A percentile compares a stretch with the other conserved stretches of the same genome.
These are phyloP conservation scores for Diutina scorzettiae DNA, from an alignment of 1,139 yeast species.

Conservation along the genomic window DNA sequence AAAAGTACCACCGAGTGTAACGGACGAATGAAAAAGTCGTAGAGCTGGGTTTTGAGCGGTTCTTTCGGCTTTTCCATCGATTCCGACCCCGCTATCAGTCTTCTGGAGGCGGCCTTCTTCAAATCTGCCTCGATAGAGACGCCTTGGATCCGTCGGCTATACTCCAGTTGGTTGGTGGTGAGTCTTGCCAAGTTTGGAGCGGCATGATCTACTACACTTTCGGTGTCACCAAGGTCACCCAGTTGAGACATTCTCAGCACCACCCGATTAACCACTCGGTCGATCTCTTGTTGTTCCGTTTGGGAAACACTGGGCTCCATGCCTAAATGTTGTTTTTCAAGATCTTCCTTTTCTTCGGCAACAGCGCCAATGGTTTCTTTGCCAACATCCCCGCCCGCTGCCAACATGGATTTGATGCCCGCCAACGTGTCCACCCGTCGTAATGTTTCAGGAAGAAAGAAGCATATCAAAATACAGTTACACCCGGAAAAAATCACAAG, in stretches of 20 bases:
- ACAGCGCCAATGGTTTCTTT: not conserved
- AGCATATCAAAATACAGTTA: constrained; percentile 35
- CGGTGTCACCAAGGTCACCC: constrained; percentile 12
- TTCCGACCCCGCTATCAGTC: not conserved
- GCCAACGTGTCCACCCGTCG: constrained; percentile 41
- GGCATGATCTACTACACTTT: constrained; percentile 23
- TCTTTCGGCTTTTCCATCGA: not conserved
- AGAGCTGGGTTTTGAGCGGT: constrained; percentile 10
- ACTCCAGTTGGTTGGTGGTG: constrained; percentile 23
- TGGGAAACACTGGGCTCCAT: not conserved
- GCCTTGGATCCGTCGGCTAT: constrained; percentile 20
- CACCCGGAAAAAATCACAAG: constrained; percentile 56
- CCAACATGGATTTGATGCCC: constrained; percentile 11
- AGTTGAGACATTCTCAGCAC: not conserved
- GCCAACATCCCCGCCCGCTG: not conserved
- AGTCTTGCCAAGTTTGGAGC: constrained; percentile 27
- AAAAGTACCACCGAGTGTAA: constrained; percentile 39
- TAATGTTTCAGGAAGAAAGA: constrained; percentile 68
- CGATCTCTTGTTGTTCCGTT: not conserved
- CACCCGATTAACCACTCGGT: not conserved
- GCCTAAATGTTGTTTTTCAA: not conserved
- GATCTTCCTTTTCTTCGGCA: not conserved
- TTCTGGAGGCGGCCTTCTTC: not conserved
- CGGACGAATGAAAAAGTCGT: constrained; percentile 36
- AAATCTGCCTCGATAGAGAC: constrained; percentile 9